Evolutionary conservation across 2,329 filamentous ascomycete species (phyloP).

Genomic region (Herpotrichia juniperi): DNA sequence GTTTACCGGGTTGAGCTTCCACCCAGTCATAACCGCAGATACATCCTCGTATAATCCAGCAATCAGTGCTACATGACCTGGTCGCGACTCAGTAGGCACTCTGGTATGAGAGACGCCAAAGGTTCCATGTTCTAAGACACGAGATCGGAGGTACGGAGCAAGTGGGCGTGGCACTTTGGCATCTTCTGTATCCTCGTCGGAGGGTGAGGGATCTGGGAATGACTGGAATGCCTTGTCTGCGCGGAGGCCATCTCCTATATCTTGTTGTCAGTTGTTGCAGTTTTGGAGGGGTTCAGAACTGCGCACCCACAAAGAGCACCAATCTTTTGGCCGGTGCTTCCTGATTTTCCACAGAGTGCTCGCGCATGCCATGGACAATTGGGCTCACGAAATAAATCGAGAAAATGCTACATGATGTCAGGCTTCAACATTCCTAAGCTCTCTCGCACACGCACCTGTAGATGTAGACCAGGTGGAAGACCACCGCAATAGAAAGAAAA

Average conservation of each 20-base stretch:
- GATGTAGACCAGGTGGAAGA: conserved; percentile 94
- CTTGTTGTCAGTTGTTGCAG: conserved; percentile 14
- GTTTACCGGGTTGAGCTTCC: conserved; percentile 97
- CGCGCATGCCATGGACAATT: conserved; percentile 92
- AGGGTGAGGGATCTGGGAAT: conserved; percentile 81
- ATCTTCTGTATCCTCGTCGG: conserved; percentile 59
- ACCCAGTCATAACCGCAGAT: conserved; percentile 93
- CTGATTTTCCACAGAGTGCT: conserved; percentile 72
- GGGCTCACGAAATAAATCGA: conserved; percentile 99
- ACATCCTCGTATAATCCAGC: conserved; percentile 98
- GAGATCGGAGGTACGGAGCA: conserved; percentile 88
- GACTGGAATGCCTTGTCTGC: conserved; percentile 98
- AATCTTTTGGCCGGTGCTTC: conserved; percentile 86
- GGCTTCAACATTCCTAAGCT: background rate
- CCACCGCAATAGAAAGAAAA: conserved; percentile 85
- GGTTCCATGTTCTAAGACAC: conserved; percentile 85
- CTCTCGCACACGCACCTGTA: conserved; percentile 50
- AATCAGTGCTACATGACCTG: conserved; percentile 95
- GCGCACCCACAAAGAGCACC: conserved; percentile 85
- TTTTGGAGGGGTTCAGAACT: background rate
- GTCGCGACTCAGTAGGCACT: conserved; percentile 94
- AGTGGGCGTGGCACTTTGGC: conserved; percentile 78
- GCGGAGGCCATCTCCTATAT: conserved; percentile 80
- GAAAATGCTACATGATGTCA: conserved; percentile 73
- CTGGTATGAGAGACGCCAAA: conserved; percentile 97